These are phyloP conservation scores for Acorus calamus DNA, from an alignment of 106 monocot species.

Conservation along the genomic window DNA sequence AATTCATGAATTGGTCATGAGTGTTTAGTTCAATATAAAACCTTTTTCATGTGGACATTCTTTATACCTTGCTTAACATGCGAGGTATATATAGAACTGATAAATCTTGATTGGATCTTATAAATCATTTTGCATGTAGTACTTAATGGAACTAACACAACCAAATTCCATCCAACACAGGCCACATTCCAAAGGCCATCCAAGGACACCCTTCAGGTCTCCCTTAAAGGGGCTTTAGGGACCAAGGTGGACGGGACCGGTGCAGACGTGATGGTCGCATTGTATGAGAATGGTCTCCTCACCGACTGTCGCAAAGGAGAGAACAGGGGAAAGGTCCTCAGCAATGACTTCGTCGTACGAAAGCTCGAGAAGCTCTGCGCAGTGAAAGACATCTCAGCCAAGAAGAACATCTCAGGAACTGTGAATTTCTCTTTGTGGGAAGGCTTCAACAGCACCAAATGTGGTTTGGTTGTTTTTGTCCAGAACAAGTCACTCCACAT, in stretches of 20 bases:
- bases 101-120: too few relatives aligned
- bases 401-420: constrained; percentile 53
- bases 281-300: too few relatives aligned
- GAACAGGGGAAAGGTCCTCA: constrained; percentile 58
- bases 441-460: constrained; percentile 43
- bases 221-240: too few relatives aligned
- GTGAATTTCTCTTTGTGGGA: constrained; percentile 68
- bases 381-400: constrained; percentile 45
- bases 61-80: constrained; percentile 8
- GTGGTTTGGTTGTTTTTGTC: constrained; percentile 58
- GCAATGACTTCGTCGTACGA: constrained; percentile 69
- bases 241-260: too few relatives aligned
- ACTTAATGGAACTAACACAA: too few relatives aligned
- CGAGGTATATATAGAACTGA: too few relatives aligned
- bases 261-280: too few relatives aligned
- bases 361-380: constrained; percentile 53
- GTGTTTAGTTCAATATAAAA: constrained; percentile 10
- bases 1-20: too few relatives aligned
- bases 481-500: constrained; percentile 51
- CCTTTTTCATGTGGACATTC: background rate
- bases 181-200: too few relatives aligned
- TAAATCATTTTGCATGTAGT: too few relatives aligned
- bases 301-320: constrained; percentile 57
- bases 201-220: too few relatives aligned
- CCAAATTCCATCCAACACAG: too few relatives aligned